Percentiles rank a stretch among this genome's conserved stretches.
Conservation (phyloP, 768 basidiomycete species). For the Cantharellus anzutake region DNA sequence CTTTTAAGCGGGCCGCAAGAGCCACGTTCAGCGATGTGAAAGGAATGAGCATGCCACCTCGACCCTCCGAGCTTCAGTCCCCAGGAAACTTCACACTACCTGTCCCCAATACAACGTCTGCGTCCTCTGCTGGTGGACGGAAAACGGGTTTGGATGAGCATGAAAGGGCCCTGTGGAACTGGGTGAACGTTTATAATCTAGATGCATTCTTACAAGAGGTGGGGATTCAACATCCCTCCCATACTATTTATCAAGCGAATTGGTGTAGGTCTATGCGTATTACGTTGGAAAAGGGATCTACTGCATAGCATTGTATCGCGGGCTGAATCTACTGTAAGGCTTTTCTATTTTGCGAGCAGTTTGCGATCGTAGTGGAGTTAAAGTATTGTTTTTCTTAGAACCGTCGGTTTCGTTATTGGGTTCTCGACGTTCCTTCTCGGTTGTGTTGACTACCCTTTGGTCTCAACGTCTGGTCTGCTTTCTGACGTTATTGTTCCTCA, state of each 20-base stretch:
- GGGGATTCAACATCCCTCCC: constrained; percentile 1
- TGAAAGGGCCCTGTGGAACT: constrained; percentile 91
- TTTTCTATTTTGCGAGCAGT: constrained; percentile 9
- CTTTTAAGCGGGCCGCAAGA: constrained; percentile 10
- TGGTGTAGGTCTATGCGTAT: constrained; percentile 47
- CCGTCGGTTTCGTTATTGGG: constrained; percentile 92
- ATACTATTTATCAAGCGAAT: not conserved
- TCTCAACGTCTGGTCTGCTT: constrained; percentile 44
- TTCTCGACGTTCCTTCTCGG: constrained; percentile 94
- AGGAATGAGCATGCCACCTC: constrained; percentile 33
- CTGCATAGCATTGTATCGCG: constrained; percentile 77
- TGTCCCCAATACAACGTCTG: not conserved
- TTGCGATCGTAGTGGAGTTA: not conserved
- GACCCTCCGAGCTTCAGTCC: constrained; percentile 42
- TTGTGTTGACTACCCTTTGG: constrained; percentile 85
- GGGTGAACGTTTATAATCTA: constrained; percentile 97
- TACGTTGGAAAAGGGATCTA: constrained; percentile 95
- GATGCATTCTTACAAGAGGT: constrained; percentile 91
- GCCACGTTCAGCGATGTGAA: not conserved
- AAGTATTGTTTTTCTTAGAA: constrained; percentile 29
- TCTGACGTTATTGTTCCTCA: constrained; percentile 64
- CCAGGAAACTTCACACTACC: constrained; percentile 3
- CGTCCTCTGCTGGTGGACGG: constrained; percentile 12
- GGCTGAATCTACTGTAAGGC: constrained; percentile 87
- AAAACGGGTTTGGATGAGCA: constrained; percentile 47